Percentiles rank a stretch among this genome's conserved stretches.
These are phyloP conservation scores for Scedosporium boydii DNA, from an alignment of 2,329 filamentous ascomycete genomes.

Conservation along the genomic window DNA sequence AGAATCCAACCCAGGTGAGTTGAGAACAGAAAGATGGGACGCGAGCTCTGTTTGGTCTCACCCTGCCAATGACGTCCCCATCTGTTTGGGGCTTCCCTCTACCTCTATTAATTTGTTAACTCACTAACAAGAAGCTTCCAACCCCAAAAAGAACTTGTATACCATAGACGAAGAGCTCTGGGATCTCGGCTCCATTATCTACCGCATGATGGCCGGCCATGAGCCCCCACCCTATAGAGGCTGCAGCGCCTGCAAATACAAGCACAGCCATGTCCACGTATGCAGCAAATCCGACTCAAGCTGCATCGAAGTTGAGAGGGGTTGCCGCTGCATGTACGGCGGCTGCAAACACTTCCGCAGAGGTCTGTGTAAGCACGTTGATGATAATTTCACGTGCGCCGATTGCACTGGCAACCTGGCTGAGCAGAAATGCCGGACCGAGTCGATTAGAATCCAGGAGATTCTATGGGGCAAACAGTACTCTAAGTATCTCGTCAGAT, in stretches of 20 bases:
- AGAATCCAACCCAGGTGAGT: not conserved
- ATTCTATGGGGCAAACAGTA: not conserved
- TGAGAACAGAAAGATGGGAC: not conserved
- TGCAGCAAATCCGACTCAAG: not conserved
- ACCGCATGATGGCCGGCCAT: slow-evolving; percentile 30
- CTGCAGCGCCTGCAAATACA: slow-evolving; percentile 1
- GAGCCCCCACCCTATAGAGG: not conserved
- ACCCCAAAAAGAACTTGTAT: slow-evolving; percentile 16
- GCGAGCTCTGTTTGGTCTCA: not conserved
- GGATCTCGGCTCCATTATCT: slow-evolving; percentile 27
- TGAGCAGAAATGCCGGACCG: not conserved
- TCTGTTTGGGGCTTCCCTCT: no score
- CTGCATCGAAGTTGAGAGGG: not conserved
- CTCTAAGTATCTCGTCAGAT: not conserved
- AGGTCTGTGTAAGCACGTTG: not conserved
- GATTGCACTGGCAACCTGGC: not conserved
- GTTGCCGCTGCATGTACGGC: not conserved
- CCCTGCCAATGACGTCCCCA: no score
- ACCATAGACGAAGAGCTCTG: slow-evolving; percentile 27
- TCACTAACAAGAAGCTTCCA: not conserved
- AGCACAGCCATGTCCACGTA: not conserved
- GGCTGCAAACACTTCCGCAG: not conserved
- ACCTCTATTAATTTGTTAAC: no score
- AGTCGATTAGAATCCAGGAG: not conserved
- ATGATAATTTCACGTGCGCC: not conserved